phyloP scores from a whole-genome alignment of 306 rosid species.

The Myrica gale region DNA sequence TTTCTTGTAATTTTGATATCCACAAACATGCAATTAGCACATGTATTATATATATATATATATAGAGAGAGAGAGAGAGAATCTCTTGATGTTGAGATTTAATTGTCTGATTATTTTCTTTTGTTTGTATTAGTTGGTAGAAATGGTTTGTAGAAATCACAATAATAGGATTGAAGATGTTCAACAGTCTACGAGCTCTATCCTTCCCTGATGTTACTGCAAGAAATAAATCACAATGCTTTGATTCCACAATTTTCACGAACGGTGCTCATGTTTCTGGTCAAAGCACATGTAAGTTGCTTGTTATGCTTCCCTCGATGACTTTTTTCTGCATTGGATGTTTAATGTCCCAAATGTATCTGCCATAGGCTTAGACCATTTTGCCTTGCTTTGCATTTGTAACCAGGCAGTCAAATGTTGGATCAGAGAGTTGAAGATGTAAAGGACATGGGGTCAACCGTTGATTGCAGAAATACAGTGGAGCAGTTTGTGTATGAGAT shows the following conservation, averaged over 20 bases:
- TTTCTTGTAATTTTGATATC: background rate
- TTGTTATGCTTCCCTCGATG: background rate
- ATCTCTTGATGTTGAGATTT: background rate
- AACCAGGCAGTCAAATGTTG: constrained; percentile 33
- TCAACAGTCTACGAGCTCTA: constrained; percentile 25
- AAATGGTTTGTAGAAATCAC: constrained; percentile 30
- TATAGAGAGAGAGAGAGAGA: background rate
- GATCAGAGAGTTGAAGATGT: constrained; percentile 27
- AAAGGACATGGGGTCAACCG: background rate
- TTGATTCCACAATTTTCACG: constrained; percentile 9
- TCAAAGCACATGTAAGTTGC: constrained; percentile 28
- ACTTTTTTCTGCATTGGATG: background rate
- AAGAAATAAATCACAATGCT: constrained; percentile 18
- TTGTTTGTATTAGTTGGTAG: constrained; percentile 25
- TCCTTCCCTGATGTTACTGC: constrained; percentile 17
- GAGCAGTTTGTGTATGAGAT: constrained; percentile 44
- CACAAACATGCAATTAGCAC: background rate
- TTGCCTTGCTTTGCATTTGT: constrained; percentile 2
- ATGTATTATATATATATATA: background rate
- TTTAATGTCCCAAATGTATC: constrained; percentile 1
- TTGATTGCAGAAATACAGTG: constrained; percentile 19
- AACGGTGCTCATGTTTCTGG: constrained; percentile 15
- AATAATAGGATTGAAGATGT: constrained; percentile 31
- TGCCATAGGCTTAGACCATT: background rate
- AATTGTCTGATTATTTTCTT: background rate